Conservation (phyloP, 208 protist genomes). For the Naegleria gruberi region DNA sequence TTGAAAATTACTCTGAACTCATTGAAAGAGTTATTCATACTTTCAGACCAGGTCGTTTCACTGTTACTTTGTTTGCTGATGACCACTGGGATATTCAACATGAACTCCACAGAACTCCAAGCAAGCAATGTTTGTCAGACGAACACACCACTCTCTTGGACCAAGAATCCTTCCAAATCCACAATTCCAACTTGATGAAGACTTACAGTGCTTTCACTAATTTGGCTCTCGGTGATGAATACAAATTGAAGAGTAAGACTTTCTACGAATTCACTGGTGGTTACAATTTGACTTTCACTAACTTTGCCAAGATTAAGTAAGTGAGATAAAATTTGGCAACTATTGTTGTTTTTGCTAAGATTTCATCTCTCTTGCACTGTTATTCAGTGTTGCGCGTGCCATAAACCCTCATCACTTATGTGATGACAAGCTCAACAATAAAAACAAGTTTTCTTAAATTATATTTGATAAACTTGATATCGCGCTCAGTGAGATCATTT, state of each 20-base stretch:
- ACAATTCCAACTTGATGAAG: neutral
- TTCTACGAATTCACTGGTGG: slow-evolving; percentile 2
- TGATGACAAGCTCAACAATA: too few relatives aligned
- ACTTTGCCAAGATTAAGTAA: neutral
- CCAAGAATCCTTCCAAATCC: neutral
- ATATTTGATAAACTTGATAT: too few relatives aligned
- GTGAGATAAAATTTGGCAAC: too few relatives aligned
- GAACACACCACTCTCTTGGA: neutral
- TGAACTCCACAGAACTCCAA: neutral
- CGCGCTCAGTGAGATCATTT: too few relatives aligned
- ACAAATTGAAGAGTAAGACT: neutral
- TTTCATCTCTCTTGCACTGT: too few relatives aligned
- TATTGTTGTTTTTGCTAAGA: too few relatives aligned
- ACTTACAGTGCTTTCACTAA: neutral
- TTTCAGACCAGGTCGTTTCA: neutral
- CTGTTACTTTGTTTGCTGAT: neutral
- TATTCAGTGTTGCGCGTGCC: too few relatives aligned
- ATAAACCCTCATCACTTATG: too few relatives aligned
- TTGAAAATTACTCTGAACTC: neutral
- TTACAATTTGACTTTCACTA: neutral
- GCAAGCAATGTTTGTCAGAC: too few relatives aligned
- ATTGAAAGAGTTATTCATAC: slow-evolving; percentile 3
- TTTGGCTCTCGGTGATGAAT: neutral
- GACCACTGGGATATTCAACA: slow-evolving; percentile 4
- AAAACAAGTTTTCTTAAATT: too few relatives aligned